Base-by-base conservation (phyloP, 2,329 filamentous ascomycete genomes). In the Neocucurbitaria cava region DNA sequence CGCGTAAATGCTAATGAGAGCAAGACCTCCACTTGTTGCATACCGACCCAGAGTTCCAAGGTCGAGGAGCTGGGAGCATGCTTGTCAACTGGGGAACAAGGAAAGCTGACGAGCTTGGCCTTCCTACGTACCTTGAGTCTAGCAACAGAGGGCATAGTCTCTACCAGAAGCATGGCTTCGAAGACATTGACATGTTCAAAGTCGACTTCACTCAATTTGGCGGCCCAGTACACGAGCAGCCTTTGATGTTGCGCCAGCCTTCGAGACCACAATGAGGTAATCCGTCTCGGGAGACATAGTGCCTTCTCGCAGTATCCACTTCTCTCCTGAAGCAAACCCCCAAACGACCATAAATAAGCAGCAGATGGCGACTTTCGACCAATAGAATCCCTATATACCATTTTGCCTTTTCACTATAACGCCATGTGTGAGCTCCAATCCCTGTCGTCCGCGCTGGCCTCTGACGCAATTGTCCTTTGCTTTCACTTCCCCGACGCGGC, bases 21-120 rank as follows among this genome's bases (percentile, higher is more conserved):
- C 11, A n/a, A 71, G 69, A 68, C 47, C 61, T 71, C 20, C 65
- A 71, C 24, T 58, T 71, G 54, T 50, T 71, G 30, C 61, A 66
- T 40, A 70, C 68, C 1, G 64, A 71, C 38, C 70, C 69, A 2
- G 58, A 60, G 1, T 61, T 56, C 8, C 66, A 71, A 45, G 51
- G 63, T 17, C 55, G 61, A 1, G 68, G 69, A 15, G 70, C 69
- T 7, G 69, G 59, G 3, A 55, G 64, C 39, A 42, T 61, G 11
- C 46, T 73, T 17, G 9, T 73, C 1, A 47, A 58, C 13, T 68
- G 64, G 61, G 65, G 64, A 0, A 66, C 53, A 18, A 43, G 56
- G n/a, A 65, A 59, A 31, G 61, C 68, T 2, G 64, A 70, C 24
- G 61, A 67, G n/a, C 49, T 71, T 10, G 52, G 54, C 8, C 50